These are phyloP conservation scores for Leucosporidium creatinivorum DNA, from an alignment of 768 basidiomycete species.

Conservation along the genomic window DNA sequence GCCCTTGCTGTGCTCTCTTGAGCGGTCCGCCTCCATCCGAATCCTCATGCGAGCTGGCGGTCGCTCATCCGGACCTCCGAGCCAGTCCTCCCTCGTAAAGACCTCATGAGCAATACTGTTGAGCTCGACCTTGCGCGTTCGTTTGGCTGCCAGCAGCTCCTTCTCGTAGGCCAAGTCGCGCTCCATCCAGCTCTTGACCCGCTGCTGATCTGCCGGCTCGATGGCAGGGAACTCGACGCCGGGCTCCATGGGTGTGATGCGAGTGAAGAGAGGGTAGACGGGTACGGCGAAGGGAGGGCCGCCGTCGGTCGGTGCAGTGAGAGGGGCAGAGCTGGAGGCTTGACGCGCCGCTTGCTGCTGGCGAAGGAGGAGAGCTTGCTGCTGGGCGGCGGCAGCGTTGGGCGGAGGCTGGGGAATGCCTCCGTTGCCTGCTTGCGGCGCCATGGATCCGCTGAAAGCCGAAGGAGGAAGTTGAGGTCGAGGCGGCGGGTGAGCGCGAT, in stretches of 20 bases:
- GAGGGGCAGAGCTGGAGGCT: background rate
- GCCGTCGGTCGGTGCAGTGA: slow-evolving; percentile 2
- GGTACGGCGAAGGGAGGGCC: slow-evolving; percentile 18
- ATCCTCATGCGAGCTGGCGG: slow-evolving; percentile 8
- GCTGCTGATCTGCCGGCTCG: slow-evolving; percentile 3
- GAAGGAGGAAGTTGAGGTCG: too few relatives aligned
- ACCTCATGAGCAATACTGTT: slow-evolving; percentile 11
- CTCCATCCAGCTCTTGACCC: slow-evolving; percentile 25
- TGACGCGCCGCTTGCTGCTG: background rate
- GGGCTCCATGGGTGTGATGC: slow-evolving; percentile 11
- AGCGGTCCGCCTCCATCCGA: slow-evolving; percentile 8
- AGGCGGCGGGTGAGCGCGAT: too few relatives aligned
- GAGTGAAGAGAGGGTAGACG: slow-evolving; percentile 1
- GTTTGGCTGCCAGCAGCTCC: slow-evolving; percentile 2
- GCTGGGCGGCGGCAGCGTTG: background rate
- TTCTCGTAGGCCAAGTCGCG: slow-evolving; percentile 23
- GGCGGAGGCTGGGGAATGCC: too few relatives aligned
- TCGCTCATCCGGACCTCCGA: slow-evolving; percentile 10
- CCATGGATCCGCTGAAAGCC: too few relatives aligned
- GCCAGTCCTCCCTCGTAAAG: slow-evolving; percentile 30
- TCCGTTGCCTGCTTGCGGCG: too few relatives aligned
- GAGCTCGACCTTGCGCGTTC: background rate
- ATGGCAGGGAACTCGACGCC: slow-evolving; percentile 24
- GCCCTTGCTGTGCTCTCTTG: slow-evolving; percentile 10
- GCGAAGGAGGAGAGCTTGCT: background rate